Base-by-base conservation (phyloP, 1,139 yeast species). In the Insectozyma bohioensis region DNA sequence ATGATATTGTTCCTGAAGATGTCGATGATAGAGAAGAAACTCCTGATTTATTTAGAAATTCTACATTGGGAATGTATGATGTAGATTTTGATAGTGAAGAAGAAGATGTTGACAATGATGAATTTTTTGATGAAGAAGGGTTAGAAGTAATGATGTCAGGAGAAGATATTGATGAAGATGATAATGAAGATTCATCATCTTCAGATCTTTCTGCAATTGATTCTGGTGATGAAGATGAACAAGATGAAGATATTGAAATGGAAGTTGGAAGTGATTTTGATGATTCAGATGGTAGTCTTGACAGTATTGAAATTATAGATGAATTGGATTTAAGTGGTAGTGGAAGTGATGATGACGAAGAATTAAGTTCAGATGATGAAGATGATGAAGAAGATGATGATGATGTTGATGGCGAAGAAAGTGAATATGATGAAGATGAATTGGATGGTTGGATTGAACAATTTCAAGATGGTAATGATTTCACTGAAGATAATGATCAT, bases 31-130 rank as follows among this genome's bases (percentile, higher is more conserved):
- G 77, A 31, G 94, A 85, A 31, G 95, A 85, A 35, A 76, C 88
- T 0, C 90, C 95, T 0, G 95, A 88, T 52, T 67, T 90, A 49
- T 81, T 88, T 57, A 70, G 83, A 33, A 87, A 90, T 52, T 88
- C 97, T 0, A 86, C 97, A 0, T 67, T 90, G 33, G 97, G 97
- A 2, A 88, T 90, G 95, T 90, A 85, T 52, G 97, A 90, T 48
- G 80, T 85, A 32, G 95, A 85, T 33, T 72, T 78, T 24, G 87
- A 81, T 41, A 80, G 82, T 34, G 90, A 83, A 29, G 69, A 52
- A 5, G 67, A 58, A 9, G 59, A 56, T 20, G 61, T 51, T 16
- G 52, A 52, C 26, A 43, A 41, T 17, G 43, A 37, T 6, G 48
- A 42, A 17, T n/a, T n/a, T n/a, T 64, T 54, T n/a, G 60, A 59